These are phyloP conservation scores for Noccaea caerulescens DNA, from an alignment of 345 rosid species.

Conservation along the genomic window DNA sequence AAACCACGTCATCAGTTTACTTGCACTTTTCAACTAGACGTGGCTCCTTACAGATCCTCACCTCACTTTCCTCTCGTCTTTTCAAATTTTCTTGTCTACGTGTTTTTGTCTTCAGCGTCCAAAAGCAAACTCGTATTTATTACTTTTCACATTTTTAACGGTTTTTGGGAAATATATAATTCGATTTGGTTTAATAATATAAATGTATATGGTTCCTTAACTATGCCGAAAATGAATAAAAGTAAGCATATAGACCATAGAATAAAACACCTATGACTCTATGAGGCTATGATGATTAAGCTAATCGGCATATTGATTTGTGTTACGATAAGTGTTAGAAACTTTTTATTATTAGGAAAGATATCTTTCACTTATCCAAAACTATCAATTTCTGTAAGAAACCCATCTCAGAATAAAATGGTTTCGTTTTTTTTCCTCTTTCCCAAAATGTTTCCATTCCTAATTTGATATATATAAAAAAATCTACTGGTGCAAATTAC, in stretches of 20 bases:
- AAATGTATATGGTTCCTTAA: too few species aligned
- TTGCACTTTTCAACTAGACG: slow-evolving; percentile 29
- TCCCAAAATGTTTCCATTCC: not conserved
- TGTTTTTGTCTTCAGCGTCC: slow-evolving; percentile 11
- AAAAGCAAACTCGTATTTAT: not conserved
- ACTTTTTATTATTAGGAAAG: too few species aligned
- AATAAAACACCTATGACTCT: too few species aligned
- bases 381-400: not conserved
- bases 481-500: not conserved
- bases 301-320: too few species aligned
- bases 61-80: slow-evolving; percentile 1
- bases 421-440: not conserved
- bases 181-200: too few species aligned
- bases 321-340: too few species aligned
- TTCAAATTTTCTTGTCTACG: not conserved
- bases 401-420: not conserved
- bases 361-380: not conserved
- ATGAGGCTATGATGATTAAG: too few species aligned
- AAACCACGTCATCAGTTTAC: slow-evolving; percentile 1
- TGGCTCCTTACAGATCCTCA: slow-evolving; percentile 33
- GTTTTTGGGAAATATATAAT: not conserved
- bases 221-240: too few species aligned
- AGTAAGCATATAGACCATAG: too few species aligned
- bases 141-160: not conserved
- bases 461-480: not conserved